Evolutionary conservation across 2,329 filamentous ascomycete species (phyloP).

Genomic region (Seiridium unicorne): DNA sequence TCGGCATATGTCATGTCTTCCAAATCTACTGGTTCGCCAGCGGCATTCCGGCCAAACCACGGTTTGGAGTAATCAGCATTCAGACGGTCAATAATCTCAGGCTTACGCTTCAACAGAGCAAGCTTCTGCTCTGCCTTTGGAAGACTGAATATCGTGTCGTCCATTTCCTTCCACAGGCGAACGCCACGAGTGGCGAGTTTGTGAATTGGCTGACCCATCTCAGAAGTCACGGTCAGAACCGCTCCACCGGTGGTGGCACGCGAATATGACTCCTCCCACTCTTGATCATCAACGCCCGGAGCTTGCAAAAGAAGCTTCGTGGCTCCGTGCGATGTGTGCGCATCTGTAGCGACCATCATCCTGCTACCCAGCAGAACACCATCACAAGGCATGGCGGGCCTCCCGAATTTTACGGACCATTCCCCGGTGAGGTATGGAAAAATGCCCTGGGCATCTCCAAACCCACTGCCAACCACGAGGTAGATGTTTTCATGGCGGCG

Average conservation of each 20-base stretch:
- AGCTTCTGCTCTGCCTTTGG: slow-evolving; percentile 90
- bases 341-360: slow-evolving; percentile 93
- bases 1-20: slow-evolving; percentile 96
- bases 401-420: slow-evolving; percentile 82
- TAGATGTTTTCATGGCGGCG: slow-evolving; percentile 83
- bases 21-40: slow-evolving; percentile 62
- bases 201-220: slow-evolving; percentile 99
- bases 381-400: slow-evolving; percentile 92
- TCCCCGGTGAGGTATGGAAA: slow-evolving; percentile 88
- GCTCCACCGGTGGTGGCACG: background rate
- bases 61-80: slow-evolving; percentile 97
- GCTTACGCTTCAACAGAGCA: slow-evolving; percentile 81
- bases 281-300: slow-evolving; percentile 72
- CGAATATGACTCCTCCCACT: slow-evolving; percentile 90
- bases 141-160: slow-evolving; percentile 93
- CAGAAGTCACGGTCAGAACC: slow-evolving; percentile 92
- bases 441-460: slow-evolving; percentile 84
- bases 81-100: slow-evolving; percentile 90
- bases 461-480: slow-evolving; percentile 85
- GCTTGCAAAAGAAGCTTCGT: slow-evolving; percentile 89
- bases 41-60: slow-evolving; percentile 80
- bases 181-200: slow-evolving; percentile 97
- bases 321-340: slow-evolving; percentile 79
- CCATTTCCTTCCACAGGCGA: slow-evolving; percentile 97
- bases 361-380: slow-evolving; percentile 87